Percentiles rank a stretch among this genome's conserved stretches.
These are phyloP conservation scores for Apiospora marii DNA, from an alignment of 2,329 filamentous ascomycete species.

Conservation along the genomic window DNA sequence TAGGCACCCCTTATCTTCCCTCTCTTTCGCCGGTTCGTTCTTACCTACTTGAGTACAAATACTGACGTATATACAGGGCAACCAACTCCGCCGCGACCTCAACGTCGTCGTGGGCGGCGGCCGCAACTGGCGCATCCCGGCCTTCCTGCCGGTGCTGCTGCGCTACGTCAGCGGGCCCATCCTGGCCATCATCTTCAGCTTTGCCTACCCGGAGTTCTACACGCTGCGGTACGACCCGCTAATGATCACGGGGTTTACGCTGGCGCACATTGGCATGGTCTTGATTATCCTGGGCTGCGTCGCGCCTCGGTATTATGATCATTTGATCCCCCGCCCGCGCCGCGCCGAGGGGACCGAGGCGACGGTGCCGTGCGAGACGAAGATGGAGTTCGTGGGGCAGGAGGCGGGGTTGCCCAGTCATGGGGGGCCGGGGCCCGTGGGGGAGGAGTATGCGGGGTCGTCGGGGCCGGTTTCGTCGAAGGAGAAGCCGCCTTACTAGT, in stretches of 20 bases:
- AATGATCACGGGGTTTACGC: conserved; percentile 57
- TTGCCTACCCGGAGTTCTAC: conserved; percentile 60
- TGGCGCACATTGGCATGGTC: conserved; percentile 56
- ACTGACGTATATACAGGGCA: conserved; percentile 48
- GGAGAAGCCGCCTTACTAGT: not conserved
- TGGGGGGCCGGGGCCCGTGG: not conserved
- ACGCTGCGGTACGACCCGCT: conserved; percentile 56
- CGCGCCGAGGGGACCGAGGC: conserved; percentile 50
- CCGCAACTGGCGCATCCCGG: conserved; percentile 64
- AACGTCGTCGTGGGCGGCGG: conserved; percentile 61
- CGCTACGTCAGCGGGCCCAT: conserved; percentile 59
- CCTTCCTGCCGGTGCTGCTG: conserved; percentile 57
- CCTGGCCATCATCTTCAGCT: conserved; percentile 59
- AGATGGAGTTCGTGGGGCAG: not conserved
- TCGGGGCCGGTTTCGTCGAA: not conserved
- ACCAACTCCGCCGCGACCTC: conserved; percentile 63
- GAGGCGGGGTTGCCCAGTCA: not conserved
- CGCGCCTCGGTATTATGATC: conserved; percentile 61
- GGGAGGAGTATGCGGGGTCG: not conserved
- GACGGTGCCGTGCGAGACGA: conserved; percentile 26
- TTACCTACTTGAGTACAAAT: too few relatives aligned
- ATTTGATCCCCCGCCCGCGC: conserved; percentile 57
- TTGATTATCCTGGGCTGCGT: conserved; percentile 57
- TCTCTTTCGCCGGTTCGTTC: not conserved
- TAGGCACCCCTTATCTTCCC: conserved; percentile 41